Evolutionary conservation across 495 filamentous ascomycete genomes (phyloP).

Genomic region (Podospora anserina): DNA sequence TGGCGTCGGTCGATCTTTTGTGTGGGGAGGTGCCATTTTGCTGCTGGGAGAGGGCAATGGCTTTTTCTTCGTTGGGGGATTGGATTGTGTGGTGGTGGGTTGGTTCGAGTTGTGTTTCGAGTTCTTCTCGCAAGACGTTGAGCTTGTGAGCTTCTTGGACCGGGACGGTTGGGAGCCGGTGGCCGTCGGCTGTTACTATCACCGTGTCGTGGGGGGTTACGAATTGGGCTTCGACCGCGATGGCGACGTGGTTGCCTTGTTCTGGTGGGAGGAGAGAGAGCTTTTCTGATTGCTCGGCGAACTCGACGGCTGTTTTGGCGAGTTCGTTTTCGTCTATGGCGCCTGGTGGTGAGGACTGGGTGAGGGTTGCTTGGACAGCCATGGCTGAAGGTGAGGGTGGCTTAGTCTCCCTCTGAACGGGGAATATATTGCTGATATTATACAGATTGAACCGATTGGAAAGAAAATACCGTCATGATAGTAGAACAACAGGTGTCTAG

Average conservation of each 20-base stretch:
- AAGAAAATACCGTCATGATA: background rate
- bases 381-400: background rate
- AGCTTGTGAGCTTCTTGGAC: constrained; percentile 63
- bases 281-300: constrained; percentile 58
- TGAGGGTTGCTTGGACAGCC: background rate
- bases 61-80: constrained; percentile 15
- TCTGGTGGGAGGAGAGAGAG: constrained; percentile 46
- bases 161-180: constrained; percentile 62
- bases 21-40: background rate
- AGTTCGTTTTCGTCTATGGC: background rate
- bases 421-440: background rate
- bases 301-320: constrained; percentile 33
- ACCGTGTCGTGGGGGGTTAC: constrained; percentile 68
- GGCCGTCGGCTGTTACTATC: constrained; percentile 63
- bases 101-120: constrained; percentile 30
- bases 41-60: constrained; percentile 4
- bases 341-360: background rate
- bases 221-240: constrained; percentile 63
- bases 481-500: background rate
- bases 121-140: constrained; percentile 57
- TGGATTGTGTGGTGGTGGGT: constrained; percentile 25
- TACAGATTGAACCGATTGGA: background rate
- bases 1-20: constrained; percentile 32
- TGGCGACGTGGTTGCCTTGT: constrained; percentile 29
- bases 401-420: too few relatives aligned